These are phyloP conservation scores for Penicillium oxalicum DNA, from an alignment of 2,329 filamentous ascomycete species.

Conservation along the genomic window DNA sequence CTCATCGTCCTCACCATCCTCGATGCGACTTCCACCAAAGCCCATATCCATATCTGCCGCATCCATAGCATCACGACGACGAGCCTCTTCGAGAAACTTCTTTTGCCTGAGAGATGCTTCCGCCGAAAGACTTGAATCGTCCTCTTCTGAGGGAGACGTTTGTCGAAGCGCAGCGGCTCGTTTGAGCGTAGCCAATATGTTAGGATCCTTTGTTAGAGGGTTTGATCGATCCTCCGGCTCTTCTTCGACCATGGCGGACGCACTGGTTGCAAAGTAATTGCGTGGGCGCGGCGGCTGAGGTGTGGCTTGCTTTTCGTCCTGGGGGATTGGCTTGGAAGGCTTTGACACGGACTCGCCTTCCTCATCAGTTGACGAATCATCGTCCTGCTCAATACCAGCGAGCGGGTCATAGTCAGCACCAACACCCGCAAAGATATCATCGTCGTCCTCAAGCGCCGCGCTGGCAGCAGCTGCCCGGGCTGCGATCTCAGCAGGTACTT, in stretches of 20 bases:
- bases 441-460: slow-evolving; percentile 44
- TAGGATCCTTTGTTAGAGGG: slow-evolving; percentile 61
- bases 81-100: slow-evolving; percentile 63
- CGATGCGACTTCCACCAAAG: slow-evolving; percentile 81
- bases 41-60: slow-evolving; percentile 90
- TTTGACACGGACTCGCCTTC: slow-evolving; percentile 23
- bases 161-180: slow-evolving; percentile 64
- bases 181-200: slow-evolving; percentile 76
- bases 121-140: slow-evolving; percentile 46
- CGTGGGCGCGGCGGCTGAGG: slow-evolving; percentile 30
- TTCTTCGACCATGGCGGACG: slow-evolving; percentile 43
- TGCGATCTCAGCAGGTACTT: slow-evolving; percentile 42
- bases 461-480: slow-evolving; percentile 28
- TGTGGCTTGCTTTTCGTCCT: slow-evolving; percentile 5
- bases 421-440: slow-evolving; percentile 58
- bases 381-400: slow-evolving; percentile 46
- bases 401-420: slow-evolving; percentile 57
- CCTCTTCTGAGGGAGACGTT: slow-evolving; percentile 38
- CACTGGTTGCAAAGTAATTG: slow-evolving; percentile 41
- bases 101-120: slow-evolving; percentile 63
- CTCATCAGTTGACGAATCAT: slow-evolving; percentile 40
- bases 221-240: slow-evolving; percentile 37
- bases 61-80: slow-evolving; percentile 62
- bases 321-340: slow-evolving; percentile 3
- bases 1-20: slow-evolving; percentile 80